These are phyloP conservation scores for Psilocybe mexicana DNA, from an alignment of 1,284 basidiomycete genomes.

Conservation along the genomic window DNA sequence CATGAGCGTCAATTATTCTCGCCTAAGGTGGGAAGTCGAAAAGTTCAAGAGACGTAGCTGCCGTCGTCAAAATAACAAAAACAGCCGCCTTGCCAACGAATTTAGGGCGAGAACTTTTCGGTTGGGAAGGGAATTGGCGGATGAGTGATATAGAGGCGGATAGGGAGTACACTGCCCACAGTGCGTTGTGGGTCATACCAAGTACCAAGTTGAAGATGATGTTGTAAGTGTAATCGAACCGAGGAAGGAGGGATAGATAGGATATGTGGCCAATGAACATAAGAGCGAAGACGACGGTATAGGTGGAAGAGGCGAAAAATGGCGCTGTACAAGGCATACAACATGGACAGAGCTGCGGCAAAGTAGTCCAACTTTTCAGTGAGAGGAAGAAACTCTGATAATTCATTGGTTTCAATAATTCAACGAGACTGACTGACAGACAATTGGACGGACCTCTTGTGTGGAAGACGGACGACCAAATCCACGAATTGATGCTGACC, in stretches of 20 bases:
- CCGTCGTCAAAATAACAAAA: conserved; percentile 73
- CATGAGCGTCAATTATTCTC: conserved; percentile 88
- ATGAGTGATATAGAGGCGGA: conserved; percentile 51
- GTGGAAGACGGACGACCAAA: conserved; percentile 93
- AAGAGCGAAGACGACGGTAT: conserved; percentile 54
- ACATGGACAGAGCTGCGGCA: conserved; percentile 83
- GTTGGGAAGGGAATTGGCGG: conserved; percentile 52
- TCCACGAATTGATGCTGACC: conserved; percentile 88
- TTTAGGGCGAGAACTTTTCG: conserved; percentile 54
- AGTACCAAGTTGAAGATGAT: conserved; percentile 83
- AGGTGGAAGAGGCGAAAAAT: conserved; percentile 79
- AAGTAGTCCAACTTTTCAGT: conserved; percentile 98
- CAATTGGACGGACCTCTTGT: conserved; percentile 69
- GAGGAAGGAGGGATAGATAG: conserved; percentile 76
- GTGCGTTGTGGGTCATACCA: conserved; percentile 75
- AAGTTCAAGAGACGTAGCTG: conserved; percentile 82
- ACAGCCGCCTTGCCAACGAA: conserved; percentile 57
- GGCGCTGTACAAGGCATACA: conserved; percentile 75
- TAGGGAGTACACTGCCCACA: conserved; percentile 84
- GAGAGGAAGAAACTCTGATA: conserved; percentile 69
- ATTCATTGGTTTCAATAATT: neutral
- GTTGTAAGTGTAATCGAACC: conserved; percentile 97
- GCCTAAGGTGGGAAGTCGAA: conserved; percentile 88
- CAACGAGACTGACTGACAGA: neutral
- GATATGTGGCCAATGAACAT: conserved; percentile 70